Conservation (phyloP, 208 protist genomes). For the Leishmania tropica region DNA sequence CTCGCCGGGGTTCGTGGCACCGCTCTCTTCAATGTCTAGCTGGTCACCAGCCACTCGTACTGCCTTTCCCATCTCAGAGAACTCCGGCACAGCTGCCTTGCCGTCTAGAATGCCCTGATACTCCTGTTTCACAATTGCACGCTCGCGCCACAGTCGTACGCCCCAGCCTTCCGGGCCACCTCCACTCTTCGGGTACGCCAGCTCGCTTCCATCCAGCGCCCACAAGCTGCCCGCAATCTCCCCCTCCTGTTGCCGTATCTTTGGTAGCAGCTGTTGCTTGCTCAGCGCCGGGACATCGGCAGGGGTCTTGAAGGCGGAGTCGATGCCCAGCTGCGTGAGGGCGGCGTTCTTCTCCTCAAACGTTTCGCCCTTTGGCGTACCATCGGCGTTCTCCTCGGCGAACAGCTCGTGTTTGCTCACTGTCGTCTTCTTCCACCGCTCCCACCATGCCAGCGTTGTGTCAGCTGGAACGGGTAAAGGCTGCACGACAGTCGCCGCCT, state of each 20-base stretch:
- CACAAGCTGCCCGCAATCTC: constrained; percentile 82
- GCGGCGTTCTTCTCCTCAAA: constrained; percentile 90
- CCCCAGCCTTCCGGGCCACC: constrained; percentile 85
- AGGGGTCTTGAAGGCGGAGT: constrained; percentile 63
- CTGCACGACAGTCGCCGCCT: constrained; percentile 11
- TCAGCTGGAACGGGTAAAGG: constrained; percentile 58
- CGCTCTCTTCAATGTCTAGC: constrained; percentile 84
- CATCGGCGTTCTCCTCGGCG: constrained; percentile 71
- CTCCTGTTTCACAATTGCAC: constrained; percentile 68
- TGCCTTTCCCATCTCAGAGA: constrained; percentile 64
- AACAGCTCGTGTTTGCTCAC: constrained; percentile 91
- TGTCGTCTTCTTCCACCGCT: constrained; percentile 75
- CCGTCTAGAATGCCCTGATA: constrained; percentile 67
- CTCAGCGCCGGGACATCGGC: constrained; percentile 57
- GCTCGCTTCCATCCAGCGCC: constrained; percentile 85
- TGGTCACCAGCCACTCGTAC: constrained; percentile 71
- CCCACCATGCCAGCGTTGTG: constrained; percentile 88
- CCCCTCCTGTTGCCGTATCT: constrained; percentile 62
- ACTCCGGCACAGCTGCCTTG: constrained; percentile 38
- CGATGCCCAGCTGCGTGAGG: constrained; percentile 77
- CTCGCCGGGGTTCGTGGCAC: constrained; percentile 59
- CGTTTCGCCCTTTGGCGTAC: constrained; percentile 76
- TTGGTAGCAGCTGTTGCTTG: constrained; percentile 69
- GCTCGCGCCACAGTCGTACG: constrained; percentile 86
- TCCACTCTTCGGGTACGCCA: constrained; percentile 85